A percentile compares a stretch with the other conserved stretches of the same genome.
Conservation (phyloP, 2,329 filamentous ascomycete genomes). For the Geosmithia flava region DNA sequence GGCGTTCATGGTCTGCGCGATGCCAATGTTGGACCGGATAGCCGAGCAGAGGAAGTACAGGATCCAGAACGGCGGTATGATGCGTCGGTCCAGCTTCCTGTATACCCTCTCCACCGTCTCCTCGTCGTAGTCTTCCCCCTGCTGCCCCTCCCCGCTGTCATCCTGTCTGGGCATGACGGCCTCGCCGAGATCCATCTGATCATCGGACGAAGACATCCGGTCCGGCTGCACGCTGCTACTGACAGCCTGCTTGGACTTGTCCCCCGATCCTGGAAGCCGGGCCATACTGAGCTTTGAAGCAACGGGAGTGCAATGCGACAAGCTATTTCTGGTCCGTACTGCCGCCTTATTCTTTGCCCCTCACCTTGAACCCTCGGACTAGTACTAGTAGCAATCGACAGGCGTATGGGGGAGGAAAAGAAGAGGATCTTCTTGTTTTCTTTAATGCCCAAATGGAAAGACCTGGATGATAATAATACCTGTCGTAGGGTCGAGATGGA, state of each 20-base stretch:
- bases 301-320: constrained; percentile 34
- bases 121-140: constrained; percentile 28
- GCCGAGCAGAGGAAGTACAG: constrained; percentile 89
- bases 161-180: background rate
- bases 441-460: too few species aligned
- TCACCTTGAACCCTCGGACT: too few species aligned
- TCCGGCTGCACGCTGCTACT: background rate
- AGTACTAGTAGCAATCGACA: too few species aligned
- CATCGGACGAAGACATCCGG: background rate
- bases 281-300: constrained; percentile 14
- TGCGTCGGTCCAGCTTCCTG: constrained; percentile 42
- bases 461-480: too few species aligned
- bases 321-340: constrained; percentile 13
- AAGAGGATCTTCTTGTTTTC: too few species aligned
- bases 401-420: too few species aligned
- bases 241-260: too few species aligned
- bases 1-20: constrained; percentile 89
- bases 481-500: too few species aligned
- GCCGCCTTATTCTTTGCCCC: too few species aligned
- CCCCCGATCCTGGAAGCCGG: background rate
- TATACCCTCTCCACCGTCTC: constrained; percentile 44
- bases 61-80: constrained; percentile 70
- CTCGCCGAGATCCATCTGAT: background rate
- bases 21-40: constrained; percentile 81
- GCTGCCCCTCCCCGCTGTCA: background rate